These are phyloP conservation scores for Apiotrichum laibachii DNA, from an alignment of 1,284 basidiomycete genomes.

Conservation along the genomic window DNA sequence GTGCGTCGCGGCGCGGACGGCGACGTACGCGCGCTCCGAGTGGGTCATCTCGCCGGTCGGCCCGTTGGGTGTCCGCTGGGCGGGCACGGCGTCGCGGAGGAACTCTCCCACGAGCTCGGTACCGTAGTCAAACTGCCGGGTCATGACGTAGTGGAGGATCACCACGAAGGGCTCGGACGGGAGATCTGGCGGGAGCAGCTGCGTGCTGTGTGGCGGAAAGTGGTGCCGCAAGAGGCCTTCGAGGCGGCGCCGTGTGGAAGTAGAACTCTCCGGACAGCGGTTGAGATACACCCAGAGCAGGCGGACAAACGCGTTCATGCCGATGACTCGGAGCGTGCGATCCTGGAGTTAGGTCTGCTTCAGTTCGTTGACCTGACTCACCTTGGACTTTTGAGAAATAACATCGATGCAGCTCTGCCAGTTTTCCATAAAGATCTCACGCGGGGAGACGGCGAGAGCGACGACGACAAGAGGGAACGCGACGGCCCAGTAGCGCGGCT, in stretches of 20 bases:
- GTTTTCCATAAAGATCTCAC: conserved; percentile 77
- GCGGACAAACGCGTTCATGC: conserved; percentile 79
- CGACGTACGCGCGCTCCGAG: conserved; percentile 71
- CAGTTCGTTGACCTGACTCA: conserved; percentile 42
- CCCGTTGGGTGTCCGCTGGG: conserved; percentile 49
- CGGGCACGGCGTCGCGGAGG: conserved; percentile 61
- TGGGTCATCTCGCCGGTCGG: conserved; percentile 54
- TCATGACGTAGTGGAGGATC: conserved; percentile 77
- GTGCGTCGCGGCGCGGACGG: conserved; percentile 72
- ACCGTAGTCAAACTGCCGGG: conserved; percentile 83
- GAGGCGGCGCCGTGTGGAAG: conserved; percentile 72
- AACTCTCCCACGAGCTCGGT: conserved; percentile 75
- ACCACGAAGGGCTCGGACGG: conserved; percentile 73
- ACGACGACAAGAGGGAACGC: conserved; percentile 85
- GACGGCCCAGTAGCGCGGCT: conserved; percentile 85
- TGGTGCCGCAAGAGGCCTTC: conserved; percentile 74
- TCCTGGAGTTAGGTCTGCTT: conserved; percentile 61
- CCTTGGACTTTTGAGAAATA: conserved; percentile 75
- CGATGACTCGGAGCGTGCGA: conserved; percentile 65
- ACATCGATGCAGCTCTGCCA: conserved; percentile 73
- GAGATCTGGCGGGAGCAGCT: conserved; percentile 69
- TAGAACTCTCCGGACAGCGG: conserved; percentile 79
- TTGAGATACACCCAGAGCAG: conserved; percentile 93
- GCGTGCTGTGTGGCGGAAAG: conserved; percentile 69
- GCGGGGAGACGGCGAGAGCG: conserved; percentile 80